Percentiles rank a stretch among this genome's conserved stretches.
Conservation (phyloP, 345 rosid species). For the Xanthoceras sorbifolium region DNA sequence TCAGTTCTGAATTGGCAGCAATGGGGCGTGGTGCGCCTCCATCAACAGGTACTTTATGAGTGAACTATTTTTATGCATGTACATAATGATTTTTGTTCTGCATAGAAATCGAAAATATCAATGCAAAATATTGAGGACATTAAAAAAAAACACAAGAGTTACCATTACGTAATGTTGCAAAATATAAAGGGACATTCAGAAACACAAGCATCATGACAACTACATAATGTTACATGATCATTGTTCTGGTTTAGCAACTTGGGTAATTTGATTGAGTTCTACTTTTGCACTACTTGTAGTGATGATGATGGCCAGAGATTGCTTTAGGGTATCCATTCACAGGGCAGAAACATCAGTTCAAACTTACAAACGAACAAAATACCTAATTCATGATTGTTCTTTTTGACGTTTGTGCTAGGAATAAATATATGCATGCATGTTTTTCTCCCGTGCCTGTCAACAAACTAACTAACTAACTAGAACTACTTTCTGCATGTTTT, state of each 20-base stretch:
- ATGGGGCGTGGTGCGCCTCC: conserved; percentile 98
- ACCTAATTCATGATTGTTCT: background rate
- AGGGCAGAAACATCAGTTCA: background rate
- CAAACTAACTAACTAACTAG: background rate
- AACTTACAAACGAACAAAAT: background rate
- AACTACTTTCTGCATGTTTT: background rate
- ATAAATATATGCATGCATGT: background rate
- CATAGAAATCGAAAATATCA: background rate
- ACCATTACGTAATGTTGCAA: too few species aligned
- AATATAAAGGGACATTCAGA: too few species aligned
- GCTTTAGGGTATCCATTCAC: background rate
- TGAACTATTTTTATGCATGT: background rate
- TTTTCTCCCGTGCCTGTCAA: background rate
- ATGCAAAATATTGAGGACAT: background rate
- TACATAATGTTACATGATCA: background rate
- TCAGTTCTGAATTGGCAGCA: conserved; percentile 80
- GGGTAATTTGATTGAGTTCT: background rate
- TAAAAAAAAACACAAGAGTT: background rate
- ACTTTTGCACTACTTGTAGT: background rate
- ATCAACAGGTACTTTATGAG: conserved; percentile 63
- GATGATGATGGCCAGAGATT: background rate
- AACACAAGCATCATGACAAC: too few species aligned
- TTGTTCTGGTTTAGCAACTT: background rate
- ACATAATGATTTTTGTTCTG: background rate
- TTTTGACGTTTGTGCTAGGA: background rate